Evolutionary conservation across 2,329 filamentous ascomycete genomes (phyloP).

Genomic region (Beauveria medogensis): DNA sequence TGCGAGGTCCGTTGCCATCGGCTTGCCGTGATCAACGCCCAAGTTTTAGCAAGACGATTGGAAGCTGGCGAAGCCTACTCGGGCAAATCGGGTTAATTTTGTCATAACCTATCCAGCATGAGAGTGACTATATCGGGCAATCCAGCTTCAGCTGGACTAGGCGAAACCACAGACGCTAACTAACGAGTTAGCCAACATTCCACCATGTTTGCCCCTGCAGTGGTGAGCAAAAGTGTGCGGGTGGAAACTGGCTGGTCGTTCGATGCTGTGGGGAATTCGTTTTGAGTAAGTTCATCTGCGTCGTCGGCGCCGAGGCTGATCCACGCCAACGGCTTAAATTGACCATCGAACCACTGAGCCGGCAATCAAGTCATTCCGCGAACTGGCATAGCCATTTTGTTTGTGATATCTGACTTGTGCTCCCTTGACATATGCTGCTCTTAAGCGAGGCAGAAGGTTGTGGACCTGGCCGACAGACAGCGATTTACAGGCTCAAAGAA

Average conservation of each 20-base stretch:
- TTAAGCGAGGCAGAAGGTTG: background rate
- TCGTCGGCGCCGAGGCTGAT: background rate
- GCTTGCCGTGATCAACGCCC: too few relatives aligned
- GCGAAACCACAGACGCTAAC: background rate
- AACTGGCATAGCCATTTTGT: background rate
- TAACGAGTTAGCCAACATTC: background rate
- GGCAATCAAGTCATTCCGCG: background rate
- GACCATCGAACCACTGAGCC: background rate
- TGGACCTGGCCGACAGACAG: background rate
- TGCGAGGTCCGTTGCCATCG: too few relatives aligned
- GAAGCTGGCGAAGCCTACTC: too few relatives aligned
- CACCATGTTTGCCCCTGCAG: background rate
- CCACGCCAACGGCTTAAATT: background rate
- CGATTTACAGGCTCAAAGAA: background rate
- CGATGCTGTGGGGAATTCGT: background rate
- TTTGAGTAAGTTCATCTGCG: background rate
- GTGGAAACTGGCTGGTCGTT: background rate
- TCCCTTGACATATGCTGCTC: background rate
- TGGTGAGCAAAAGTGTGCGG: background rate
- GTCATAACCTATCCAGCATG: too few relatives aligned
- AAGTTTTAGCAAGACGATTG: too few relatives aligned
- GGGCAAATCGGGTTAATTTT: too few relatives aligned
- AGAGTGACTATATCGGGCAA: too few relatives aligned
- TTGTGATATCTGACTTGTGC: background rate
- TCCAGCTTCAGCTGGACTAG: background rate